Evolutionary conservation across 371 early-diverging fungal species (phyloP), one percentile per base, ranked within the genome.

Genomic region (Lichtheimia corymbifera): DNA sequence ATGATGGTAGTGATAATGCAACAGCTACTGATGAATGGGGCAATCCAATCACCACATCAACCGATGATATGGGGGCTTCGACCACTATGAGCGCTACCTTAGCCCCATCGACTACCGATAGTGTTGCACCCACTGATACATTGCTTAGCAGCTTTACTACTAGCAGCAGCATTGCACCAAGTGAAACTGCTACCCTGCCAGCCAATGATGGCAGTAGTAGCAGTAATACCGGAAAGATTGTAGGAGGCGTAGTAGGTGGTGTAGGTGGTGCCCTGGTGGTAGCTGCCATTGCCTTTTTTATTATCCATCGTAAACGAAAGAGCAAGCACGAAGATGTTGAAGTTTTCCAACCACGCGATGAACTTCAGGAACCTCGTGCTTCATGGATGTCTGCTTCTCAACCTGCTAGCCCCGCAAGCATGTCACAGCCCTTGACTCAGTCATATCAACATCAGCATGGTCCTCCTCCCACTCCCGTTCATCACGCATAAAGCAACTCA

Each of bases 281-380:
- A 17, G 58, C 43, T 30, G 66, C 58, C 15, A 17, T 61, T 22
- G 66, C 58, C 0, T 63, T 68, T 27, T 64, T 66, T 45, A 64
- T 58, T 35, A 58, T 70, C 24, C 63, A 66, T 20, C 59, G 63
- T 40, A 40, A 24, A 17, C 61, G 64, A 57, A 57, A 64, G 40
- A 61, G 49, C 11, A 22, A 41, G 6, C 6, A 20, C 0, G 52
- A 43, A 1, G 63, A 63, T 30, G 43, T 63, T 24, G 63, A 63
- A 52, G 58, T 50, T 9, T 63, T 56, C 22, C 63, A 63, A 25
- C 63, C 63, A 25, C 63, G 57, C 17, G 50, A 63, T 25, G 63
- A 63, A 28, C 15, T 56, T 18, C 53, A 61, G 11, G 59, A 59
- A n/a, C 41, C 53, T n/a, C 53, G 53, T 5, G 24, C 35, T n/a